A percentile compares a stretch with the other conserved stretches of the same genome.
Conservation (phyloP, 75 land plant genomes). For the Picea glauca region DNA sequence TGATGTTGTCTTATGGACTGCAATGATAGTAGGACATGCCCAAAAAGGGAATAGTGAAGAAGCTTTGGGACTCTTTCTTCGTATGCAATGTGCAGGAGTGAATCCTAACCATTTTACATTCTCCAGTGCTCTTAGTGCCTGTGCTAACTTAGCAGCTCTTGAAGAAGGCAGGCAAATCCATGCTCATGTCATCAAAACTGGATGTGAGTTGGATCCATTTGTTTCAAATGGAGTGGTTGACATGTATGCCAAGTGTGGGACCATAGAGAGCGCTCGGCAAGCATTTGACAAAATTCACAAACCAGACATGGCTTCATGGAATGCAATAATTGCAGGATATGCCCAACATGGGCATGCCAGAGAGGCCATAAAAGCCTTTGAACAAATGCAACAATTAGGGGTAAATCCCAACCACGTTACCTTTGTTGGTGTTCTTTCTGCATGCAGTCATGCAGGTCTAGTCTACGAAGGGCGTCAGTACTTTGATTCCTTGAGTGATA, state of each 20-base stretch:
- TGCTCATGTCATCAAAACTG: constrained; percentile 36
- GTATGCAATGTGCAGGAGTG: constrained; percentile 32
- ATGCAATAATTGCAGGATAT: constrained; percentile 53
- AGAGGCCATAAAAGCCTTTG: constrained; percentile 46
- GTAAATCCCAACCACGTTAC: constrained; percentile 13
- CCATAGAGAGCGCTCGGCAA: constrained; percentile 17
- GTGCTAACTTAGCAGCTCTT: constrained; percentile 21
- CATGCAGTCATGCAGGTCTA: constrained; percentile 8
- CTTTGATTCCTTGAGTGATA: neutral
- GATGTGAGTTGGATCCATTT: constrained; percentile 41
- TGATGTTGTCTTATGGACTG: constrained; percentile 56
- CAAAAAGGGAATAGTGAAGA: constrained; percentile 19
- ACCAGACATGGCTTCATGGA: constrained; percentile 47
- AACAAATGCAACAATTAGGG: constrained; percentile 29
- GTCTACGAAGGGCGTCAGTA: neutral
- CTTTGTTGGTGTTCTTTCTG: constrained; percentile 3
- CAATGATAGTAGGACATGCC: constrained; percentile 29
- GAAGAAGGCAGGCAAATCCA: constrained; percentile 31
- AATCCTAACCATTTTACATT: constrained; percentile 47
- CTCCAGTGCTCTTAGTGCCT: constrained; percentile 50
- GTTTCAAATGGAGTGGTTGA: constrained; percentile 48
- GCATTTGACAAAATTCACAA: constrained; percentile 23
- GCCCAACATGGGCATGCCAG: constrained; percentile 21
- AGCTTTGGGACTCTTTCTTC: constrained; percentile 33
- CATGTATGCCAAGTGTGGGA: constrained; percentile 47